Conservation (phyloP, 768 basidiomycete species). For the Amanita phalloides region DNA sequence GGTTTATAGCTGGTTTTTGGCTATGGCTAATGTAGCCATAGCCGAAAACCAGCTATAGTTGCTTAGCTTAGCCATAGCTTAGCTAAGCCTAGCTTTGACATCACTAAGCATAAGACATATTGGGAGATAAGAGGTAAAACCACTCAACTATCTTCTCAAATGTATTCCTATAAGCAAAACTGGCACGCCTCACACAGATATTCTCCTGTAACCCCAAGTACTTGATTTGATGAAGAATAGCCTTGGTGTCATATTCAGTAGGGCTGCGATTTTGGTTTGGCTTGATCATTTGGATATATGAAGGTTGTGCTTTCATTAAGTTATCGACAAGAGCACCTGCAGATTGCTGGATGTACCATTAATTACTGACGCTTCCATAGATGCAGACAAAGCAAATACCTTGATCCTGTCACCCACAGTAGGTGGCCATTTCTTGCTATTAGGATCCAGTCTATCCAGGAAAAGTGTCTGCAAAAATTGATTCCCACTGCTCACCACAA, state of each 20-base stretch:
- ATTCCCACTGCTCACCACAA: constrained; percentile 73
- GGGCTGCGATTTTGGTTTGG: constrained; percentile 94
- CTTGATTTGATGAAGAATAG: constrained; percentile 97
- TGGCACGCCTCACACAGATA: constrained; percentile 92
- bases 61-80: too few relatives aligned
- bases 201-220: constrained; percentile 98
- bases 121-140: constrained; percentile 90
- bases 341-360: constrained; percentile 46
- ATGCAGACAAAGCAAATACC: constrained; percentile 28
- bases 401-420: constrained; percentile 98
- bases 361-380: background rate
- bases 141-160: constrained; percentile 99
- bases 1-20: too few relatives aligned
- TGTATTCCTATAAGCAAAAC: constrained; percentile 96
- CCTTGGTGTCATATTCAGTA: constrained; percentile 88
- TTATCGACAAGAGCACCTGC: constrained; percentile 95
- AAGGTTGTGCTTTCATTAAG: constrained; percentile 93
- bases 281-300: constrained; percentile 99
- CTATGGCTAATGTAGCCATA: too few relatives aligned
- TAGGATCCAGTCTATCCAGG: constrained; percentile 90
- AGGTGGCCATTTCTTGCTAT: constrained; percentile 95
- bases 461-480: constrained; percentile 83
- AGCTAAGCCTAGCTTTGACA: too few relatives aligned
- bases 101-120: constrained; percentile 95
- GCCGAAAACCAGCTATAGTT: too few relatives aligned